Base-by-base conservation (phyloP, 495 filamentous ascomycete species). In the Aspergillus incahuasiensis region DNA sequence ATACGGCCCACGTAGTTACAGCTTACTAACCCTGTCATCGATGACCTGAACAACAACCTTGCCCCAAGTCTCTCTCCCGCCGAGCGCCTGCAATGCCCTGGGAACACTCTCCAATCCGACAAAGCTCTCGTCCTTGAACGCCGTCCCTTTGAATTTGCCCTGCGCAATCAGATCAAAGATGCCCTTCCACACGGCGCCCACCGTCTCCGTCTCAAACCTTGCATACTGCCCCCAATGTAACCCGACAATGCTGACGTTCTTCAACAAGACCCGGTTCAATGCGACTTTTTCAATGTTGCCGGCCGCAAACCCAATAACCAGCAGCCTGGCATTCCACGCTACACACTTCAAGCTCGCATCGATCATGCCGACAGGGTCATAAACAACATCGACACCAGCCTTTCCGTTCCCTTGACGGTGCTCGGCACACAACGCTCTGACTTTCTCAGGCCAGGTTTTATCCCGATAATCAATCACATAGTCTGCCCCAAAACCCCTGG, bases 21-120 rank as follows among this genome's bases (percentile, higher is more conserved):
- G 59, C 67, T 76, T 80, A 50, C 74, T 86, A 43, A 63, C 59
- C 53, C 70, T 68, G 25, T 83, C 78, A 55, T 91, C 86, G n/a
- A 87, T 83, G 22, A 97, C 79, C 70, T 88, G 88, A 3, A 97
- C 87, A 1, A 97, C 90, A 1, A 97, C 92, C 80, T 97, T 97
- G 0, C 92, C 92, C 92, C 92, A 97, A 0, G 90, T 96, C 61
- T 87, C 90, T 43, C 92, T 75, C 15, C 80, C 79, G 0, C 89
- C 92, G 38, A 97, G 73, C 15, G 86, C 85, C 65, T 86, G 74
- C 63, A 97, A 70, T 0, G 92, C 92, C 52, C 80, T 80, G 0
- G 86, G 84, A 18, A 97, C 82, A 54, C 78, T 83, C 66, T 95
- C 90, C 54, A 97, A 69, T 0, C 92, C 91, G 24, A 87, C 81